phyloP scores from a whole-genome alignment of 2,329 filamentous ascomycete genomes.

The Cyphellophora attinorum region DNA sequence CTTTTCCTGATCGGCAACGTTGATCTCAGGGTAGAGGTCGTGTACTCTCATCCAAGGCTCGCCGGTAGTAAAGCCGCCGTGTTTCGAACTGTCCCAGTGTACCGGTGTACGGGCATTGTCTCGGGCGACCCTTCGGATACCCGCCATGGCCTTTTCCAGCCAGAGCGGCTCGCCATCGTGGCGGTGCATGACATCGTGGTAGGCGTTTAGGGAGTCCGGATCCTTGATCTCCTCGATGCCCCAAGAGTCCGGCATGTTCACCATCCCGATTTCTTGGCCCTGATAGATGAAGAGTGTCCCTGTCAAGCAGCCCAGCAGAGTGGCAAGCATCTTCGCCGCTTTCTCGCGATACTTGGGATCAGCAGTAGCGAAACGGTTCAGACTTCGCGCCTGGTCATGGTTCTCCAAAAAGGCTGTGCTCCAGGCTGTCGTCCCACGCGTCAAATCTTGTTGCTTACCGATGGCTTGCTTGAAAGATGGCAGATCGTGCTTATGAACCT shows the following conservation, averaged over 20 bases:
- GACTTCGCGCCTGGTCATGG: conserved; percentile 53
- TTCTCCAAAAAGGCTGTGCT: conserved; percentile 58
- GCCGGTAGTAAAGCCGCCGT: conserved; percentile 56
- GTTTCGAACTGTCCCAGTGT: conserved; percentile 53
- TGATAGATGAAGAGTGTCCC: conserved; percentile 49
- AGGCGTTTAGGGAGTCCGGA: conserved; percentile 28
- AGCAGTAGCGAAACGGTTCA: conserved; percentile 44
- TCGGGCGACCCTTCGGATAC: conserved; percentile 38
- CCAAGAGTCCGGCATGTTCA: conserved; percentile 42
- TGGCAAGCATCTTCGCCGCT: conserved; percentile 52
- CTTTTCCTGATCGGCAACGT: conserved; percentile 41
- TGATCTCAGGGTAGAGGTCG: conserved; percentile 52
- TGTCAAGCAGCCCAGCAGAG: conserved; percentile 44
- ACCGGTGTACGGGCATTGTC: conserved; percentile 66
- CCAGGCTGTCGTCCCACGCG: conserved; percentile 46
- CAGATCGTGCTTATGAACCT: conserved; percentile 23
- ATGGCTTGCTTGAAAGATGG: conserved; percentile 44
- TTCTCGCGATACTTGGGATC: conserved; percentile 39
- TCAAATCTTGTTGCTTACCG: conserved; percentile 49
- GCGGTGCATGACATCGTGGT: conserved; percentile 27
- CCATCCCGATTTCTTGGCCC: conserved; percentile 49
- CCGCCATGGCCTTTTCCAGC: conserved; percentile 38
- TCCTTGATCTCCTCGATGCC: conserved; percentile 27
- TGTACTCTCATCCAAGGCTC: conserved; percentile 65
- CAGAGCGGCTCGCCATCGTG: conserved; percentile 26